These are phyloP conservation scores for Phanerodontia chrysosporium DNA, from an alignment of 768 basidiomycete genomes.

Conservation along the genomic window DNA sequence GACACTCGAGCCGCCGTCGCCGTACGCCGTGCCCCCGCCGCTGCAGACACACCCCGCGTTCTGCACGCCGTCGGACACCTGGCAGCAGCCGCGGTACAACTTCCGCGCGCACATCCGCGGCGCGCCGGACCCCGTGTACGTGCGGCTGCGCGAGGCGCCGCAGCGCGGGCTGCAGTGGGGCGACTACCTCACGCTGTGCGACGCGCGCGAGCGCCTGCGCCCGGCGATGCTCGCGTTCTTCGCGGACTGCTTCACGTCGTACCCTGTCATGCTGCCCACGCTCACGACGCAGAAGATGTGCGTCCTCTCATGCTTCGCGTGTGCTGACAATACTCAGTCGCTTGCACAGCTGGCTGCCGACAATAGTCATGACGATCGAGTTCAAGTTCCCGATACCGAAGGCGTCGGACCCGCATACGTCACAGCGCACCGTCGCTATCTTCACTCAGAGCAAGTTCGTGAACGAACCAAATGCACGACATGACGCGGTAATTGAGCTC, in stretches of 20 bases:
- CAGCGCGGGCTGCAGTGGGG: slow-evolving; percentile 57
- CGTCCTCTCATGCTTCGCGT: background rate
- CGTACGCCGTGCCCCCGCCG: slow-evolving; percentile 58
- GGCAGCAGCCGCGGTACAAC: slow-evolving; percentile 28
- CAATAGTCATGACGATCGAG: slow-evolving; percentile 55
- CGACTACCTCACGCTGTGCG: slow-evolving; percentile 49
- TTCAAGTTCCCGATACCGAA: slow-evolving; percentile 58
- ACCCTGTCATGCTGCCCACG: slow-evolving; percentile 44
- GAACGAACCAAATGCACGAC: slow-evolving; percentile 49
- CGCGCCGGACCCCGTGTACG: slow-evolving; percentile 39
- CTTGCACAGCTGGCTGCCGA: slow-evolving; percentile 47
- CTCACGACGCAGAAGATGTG: slow-evolving; percentile 18
- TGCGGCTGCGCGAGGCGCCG: slow-evolving; percentile 32
- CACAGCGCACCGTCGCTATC: slow-evolving; percentile 52
- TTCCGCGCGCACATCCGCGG: slow-evolving; percentile 32
- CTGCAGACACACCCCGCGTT: slow-evolving; percentile 48
- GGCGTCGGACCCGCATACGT: slow-evolving; percentile 32
- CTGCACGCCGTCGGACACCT: slow-evolving; percentile 20
- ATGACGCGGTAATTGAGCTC: slow-evolving; percentile 56
- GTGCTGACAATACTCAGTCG: slow-evolving; percentile 19
- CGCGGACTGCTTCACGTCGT: slow-evolving; percentile 48
- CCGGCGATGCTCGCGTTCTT: slow-evolving; percentile 50
- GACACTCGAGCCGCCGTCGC: slow-evolving; percentile 45
- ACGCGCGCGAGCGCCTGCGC: slow-evolving; percentile 40
- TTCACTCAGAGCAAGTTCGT: slow-evolving; percentile 51